Evolutionary conservation across 202 grass and related monocot species (phyloP).

Genomic region (Eragrostis tef): DNA sequence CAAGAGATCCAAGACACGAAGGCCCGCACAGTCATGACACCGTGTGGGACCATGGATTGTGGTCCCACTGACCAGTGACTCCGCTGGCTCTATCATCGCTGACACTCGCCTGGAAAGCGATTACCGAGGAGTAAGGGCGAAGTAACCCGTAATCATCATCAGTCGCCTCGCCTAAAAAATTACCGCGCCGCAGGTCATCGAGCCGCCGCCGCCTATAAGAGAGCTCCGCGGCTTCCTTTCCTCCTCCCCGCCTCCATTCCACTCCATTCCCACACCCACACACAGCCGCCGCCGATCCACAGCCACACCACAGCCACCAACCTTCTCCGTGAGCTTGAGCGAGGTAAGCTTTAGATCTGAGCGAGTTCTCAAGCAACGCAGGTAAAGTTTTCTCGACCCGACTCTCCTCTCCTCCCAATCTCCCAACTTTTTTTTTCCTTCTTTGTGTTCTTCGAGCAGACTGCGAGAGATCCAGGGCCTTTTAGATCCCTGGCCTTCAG

Average conservation of each 20-base stretch:
- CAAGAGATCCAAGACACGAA: not conserved
- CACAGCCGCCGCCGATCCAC: slow-evolving; percentile 14
- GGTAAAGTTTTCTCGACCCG: slow-evolving; percentile 48
- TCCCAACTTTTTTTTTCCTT: not conserved
- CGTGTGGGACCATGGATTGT: not conserved
- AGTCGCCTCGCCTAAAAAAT: not conserved
- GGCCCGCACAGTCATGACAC: not conserved
- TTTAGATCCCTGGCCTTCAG: slow-evolving; percentile 56
- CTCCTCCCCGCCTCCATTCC: slow-evolving; percentile 54
- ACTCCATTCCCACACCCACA: not conserved
- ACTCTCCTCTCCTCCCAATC: not conserved
- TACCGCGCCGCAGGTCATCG: not conserved
- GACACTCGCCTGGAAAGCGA: not conserved
- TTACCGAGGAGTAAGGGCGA: slow-evolving; percentile 44
- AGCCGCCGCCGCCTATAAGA: slow-evolving; percentile 44
- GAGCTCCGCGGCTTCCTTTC: slow-evolving; percentile 19
- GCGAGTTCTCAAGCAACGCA: slow-evolving; percentile 50
- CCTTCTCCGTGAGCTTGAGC: slow-evolving; percentile 46
- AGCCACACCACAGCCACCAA: slow-evolving; percentile 12
- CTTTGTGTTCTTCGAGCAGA: slow-evolving; percentile 31
- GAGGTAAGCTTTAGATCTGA: slow-evolving; percentile 65
- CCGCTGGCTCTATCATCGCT: not conserved
- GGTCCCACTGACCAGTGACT: not conserved
- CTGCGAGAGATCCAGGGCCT: slow-evolving; percentile 24
- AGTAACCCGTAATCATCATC: slow-evolving; percentile 24